Base-by-base conservation (phyloP, 2,329 filamentous ascomycete species). In the Talaromyces piceae region DNA sequence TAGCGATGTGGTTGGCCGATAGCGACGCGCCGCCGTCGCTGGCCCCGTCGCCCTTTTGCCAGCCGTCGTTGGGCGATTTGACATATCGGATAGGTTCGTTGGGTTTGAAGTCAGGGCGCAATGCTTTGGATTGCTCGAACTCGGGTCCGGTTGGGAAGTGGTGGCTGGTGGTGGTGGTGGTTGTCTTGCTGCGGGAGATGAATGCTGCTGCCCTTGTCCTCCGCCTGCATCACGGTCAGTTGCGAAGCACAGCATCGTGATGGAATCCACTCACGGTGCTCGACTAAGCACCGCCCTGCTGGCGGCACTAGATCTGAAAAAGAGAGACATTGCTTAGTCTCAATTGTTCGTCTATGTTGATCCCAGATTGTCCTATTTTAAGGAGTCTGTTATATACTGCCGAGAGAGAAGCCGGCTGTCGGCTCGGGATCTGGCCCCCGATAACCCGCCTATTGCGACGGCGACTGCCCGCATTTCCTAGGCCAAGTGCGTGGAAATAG, bases 1-100 rank as follows among this genome's bases (percentile, higher is more conserved):
- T 95, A 63, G 83, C 74, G 57, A 91, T 69, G 71, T 95, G 88
- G 1, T 73, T 66, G 53, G 81, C 79, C 22, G 25, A 23, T 13
- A 37, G 50, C 73, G 64, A 56, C 79, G 61, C 28, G n/a, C 25
- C 75, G 16, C 67, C 64, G 55, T 74, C 70, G 26, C 69, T 75
- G 2, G 63, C 68, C 3, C 72, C 72, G 20, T 69, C 63, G 18
- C 72, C 73, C 37, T 67, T 58, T 27, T 68, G 68, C 73, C 73
- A 75, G 4, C 61, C 53, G 2, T 69, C 68, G 45, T 70, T 67
- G 8, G 66, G 66, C 1, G 72, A 65, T 57, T 75, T 71, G 30
- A 66, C 67, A 53, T 63, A 70, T 18, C 61, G 67, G 51, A 69
- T 58, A 41, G 62, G 58, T 5, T 59, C 53, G 26, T 67, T 59